phyloP scores from a whole-genome alignment of 176 grass and related monocot species.

The Elymus sibiricus region DNA sequence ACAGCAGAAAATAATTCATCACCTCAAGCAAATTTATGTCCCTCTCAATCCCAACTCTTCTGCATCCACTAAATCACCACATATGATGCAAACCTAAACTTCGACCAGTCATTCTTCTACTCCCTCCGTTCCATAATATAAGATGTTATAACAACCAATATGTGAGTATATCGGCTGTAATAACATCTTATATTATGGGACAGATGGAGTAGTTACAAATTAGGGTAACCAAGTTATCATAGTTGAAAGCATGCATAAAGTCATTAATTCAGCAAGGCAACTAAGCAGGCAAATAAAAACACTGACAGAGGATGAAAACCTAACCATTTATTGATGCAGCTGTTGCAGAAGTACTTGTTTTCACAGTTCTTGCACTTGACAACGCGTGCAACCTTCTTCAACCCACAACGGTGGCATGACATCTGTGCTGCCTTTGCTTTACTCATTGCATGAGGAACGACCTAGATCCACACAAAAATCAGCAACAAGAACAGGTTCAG shows the following conservation, averaged over 20 bases:
- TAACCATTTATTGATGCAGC: constrained; percentile 85
- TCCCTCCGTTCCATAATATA: no score
- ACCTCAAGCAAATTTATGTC: not conserved
- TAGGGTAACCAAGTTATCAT: not conserved
- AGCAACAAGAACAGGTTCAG: not conserved
- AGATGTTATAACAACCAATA: not conserved
- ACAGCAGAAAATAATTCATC: not conserved
- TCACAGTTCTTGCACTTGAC: constrained; percentile 67
- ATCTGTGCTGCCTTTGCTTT: constrained; percentile 40
- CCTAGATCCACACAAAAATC: constrained; percentile 30
- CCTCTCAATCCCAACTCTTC: not conserved
- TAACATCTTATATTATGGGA: no score
- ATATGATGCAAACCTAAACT: not conserved
- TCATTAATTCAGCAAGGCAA: not conserved
- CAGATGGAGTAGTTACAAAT: no score
- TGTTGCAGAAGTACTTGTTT: constrained; percentile 69
- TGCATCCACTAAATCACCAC: not conserved
- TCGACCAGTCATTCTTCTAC: not conserved
- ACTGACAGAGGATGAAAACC: not conserved
- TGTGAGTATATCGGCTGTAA: no score
- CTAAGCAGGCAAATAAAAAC: not conserved
- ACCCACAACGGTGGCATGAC: constrained; percentile 67
- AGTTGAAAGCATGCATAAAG: constrained; percentile 11
- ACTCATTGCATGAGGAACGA: constrained; percentile 59
- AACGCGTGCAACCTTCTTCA: constrained; percentile 49